Evolutionary conservation across 2,329 filamentous ascomycete species (phyloP), one percentile per base, ranked within the genome.

Genomic region (Sporothrix mexicana): DNA sequence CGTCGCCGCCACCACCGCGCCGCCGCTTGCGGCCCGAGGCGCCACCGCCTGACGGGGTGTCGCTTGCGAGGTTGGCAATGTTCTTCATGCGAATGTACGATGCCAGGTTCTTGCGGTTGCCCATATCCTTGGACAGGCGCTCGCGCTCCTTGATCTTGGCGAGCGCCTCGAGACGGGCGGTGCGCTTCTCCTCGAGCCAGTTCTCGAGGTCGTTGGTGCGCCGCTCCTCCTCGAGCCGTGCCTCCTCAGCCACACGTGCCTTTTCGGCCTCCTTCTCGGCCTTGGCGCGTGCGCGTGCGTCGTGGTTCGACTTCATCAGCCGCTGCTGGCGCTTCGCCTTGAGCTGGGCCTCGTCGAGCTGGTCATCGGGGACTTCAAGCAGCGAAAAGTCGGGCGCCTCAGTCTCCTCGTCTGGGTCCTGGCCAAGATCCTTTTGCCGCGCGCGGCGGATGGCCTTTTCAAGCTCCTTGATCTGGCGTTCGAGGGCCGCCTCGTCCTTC

Each of bases 11-110:
- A 7, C 73, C 75, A 5, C 92, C 93, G 12, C 94, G 87, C 64
- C 72, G 76, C 73, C 76, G 25, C 77, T 78, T 64, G 73, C 75
- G 66, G 2, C 86, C 86, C 83, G 43, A 25, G 13, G 41, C 69
- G 2, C 62, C 7, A 20, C 51, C 69, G 1, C 36, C 68, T 70
- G 87, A 85, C 0, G 95, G 94, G 6, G 89, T 91, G 81, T 99
- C 96, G 0, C 95, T 95, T 2, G 96, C 96, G 1, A 99, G 90
- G 79, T 97, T 98, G 74, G 96, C 96, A 73, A 99, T 94, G 69
- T 92, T 95, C 84, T 98, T 98, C 96, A 99, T 99, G 75, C 96
- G 93, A 83, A 97, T 97, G 81, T 98, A 95, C 73, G 93, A 96
- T 9, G 96, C 96, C 23, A 98, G 90, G 0, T 95, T 98, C 82